Conservation (phyloP, 495 filamentous ascomycete species). For the Chaetomium cochliodes region DNA sequence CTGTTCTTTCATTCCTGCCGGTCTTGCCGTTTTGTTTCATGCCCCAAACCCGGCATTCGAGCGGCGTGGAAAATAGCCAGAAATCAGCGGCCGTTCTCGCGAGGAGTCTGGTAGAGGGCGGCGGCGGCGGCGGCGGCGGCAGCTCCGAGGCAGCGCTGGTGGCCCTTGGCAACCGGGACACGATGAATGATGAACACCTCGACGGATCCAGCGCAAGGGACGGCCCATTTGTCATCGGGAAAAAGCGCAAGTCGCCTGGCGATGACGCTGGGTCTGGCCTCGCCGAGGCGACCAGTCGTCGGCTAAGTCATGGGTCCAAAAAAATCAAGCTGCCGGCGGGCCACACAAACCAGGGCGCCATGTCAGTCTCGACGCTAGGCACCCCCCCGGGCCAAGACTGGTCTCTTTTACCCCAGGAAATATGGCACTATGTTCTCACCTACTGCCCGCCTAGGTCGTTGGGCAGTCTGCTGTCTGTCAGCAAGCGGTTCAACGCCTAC, state of each 20-base stretch:
- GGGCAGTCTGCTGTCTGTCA: slow-evolving; percentile 51
- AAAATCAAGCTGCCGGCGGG: slow-evolving; percentile 40
- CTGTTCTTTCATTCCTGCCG: not conserved
- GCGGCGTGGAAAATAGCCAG: not conserved
- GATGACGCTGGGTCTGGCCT: slow-evolving; percentile 3
- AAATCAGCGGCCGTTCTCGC: no score
- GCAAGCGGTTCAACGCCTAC: slow-evolving; percentile 53
- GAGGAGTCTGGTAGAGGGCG: no score
- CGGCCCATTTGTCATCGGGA: slow-evolving; percentile 24
- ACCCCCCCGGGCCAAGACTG: slow-evolving; percentile 29
- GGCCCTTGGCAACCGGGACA: not conserved
- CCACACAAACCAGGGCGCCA: not conserved
- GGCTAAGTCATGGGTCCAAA: slow-evolving; percentile 28
- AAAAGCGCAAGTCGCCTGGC: slow-evolving; percentile 42
- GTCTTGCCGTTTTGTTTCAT: not conserved
- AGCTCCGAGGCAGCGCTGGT: not conserved
- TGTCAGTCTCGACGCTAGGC: slow-evolving; percentile 16
- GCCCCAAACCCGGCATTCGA: not conserved
- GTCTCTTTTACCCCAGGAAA: slow-evolving; percentile 49
- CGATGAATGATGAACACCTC: not conserved
- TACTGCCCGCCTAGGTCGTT: slow-evolving; percentile 52
- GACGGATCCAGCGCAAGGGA: slow-evolving; percentile 16
- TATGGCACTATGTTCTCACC: slow-evolving; percentile 58
- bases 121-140: not conserved
- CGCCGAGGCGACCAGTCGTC: not conserved